Percentiles rank a stretch among this genome's conserved stretches.
Conservation (phyloP, 345 rosid species). For the Salix exigua region DNA sequence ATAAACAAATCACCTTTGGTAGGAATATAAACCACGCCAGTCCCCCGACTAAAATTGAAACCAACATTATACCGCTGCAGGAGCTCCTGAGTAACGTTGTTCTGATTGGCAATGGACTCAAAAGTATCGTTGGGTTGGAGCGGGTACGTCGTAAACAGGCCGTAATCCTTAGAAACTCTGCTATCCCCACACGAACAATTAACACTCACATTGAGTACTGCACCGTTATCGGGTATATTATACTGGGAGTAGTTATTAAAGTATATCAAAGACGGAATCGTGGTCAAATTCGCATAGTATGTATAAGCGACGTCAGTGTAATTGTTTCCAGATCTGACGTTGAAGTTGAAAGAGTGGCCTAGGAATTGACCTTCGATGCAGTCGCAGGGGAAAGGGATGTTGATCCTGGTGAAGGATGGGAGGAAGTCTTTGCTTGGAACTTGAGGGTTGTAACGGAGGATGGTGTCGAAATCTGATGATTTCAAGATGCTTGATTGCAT, state of each 20-base stretch:
- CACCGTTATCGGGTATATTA: slow-evolving; percentile 38
- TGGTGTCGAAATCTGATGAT: slow-evolving; percentile 2
- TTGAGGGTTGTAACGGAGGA: slow-evolving; percentile 34
- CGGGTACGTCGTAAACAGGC: slow-evolving; percentile 66
- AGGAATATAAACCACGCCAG: slow-evolving; percentile 65
- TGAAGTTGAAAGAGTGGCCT: slow-evolving; percentile 47
- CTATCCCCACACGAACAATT: slow-evolving; percentile 71
- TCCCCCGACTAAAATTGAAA: slow-evolving; percentile 56
- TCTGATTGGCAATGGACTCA: slow-evolving; percentile 31
- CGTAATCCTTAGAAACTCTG: slow-evolving; percentile 43
- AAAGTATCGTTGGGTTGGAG: slow-evolving; percentile 56
- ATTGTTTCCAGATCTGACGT: slow-evolving; percentile 19
- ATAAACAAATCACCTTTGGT: slow-evolving; percentile 46
- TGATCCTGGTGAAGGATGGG: slow-evolving; percentile 25
- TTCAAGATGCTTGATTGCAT: slow-evolving; percentile 24
- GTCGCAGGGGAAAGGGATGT: slow-evolving; percentile 66
- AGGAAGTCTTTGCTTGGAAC: slow-evolving; percentile 41
- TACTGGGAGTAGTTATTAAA: slow-evolving; percentile 26
- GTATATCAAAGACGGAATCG: slow-evolving; percentile 23
- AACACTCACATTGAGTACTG: slow-evolving; percentile 48
- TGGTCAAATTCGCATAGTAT: slow-evolving; percentile 49
- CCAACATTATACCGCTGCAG: slow-evolving; percentile 55
- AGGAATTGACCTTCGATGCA: slow-evolving; percentile 48
- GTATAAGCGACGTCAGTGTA: slow-evolving; percentile 24
- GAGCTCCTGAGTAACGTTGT: slow-evolving; percentile 32